Evolutionary conservation across 2,329 filamentous ascomycete species (phyloP).

Genomic region (Sclerotinia trifoliorum): DNA sequence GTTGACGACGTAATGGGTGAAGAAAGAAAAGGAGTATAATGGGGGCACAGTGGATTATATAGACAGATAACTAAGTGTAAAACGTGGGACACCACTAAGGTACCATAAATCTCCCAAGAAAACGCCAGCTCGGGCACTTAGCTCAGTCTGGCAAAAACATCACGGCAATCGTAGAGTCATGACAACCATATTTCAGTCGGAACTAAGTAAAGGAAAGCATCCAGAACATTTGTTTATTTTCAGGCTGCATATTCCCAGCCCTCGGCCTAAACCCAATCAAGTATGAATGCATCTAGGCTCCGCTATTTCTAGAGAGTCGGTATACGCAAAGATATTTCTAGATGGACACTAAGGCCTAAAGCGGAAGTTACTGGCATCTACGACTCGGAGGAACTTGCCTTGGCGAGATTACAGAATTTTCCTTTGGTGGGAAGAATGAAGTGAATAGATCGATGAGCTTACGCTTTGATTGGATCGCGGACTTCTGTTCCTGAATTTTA

Average conservation of each 20-base stretch:
- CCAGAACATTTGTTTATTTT: conserved; percentile 17
- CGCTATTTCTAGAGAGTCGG: neutral
- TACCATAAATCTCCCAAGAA: neutral
- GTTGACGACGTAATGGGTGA: conserved; percentile 29
- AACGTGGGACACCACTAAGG: neutral
- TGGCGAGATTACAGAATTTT: conserved; percentile 12
- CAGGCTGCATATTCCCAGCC: conserved; percentile 8
- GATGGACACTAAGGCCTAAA: neutral
- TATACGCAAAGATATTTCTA: neutral
- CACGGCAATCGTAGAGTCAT: conserved; percentile 17
- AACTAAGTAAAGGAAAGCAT: conserved; percentile 6
- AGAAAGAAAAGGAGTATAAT: conserved; percentile 5
- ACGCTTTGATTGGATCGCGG: conserved; percentile 21
- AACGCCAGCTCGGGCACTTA: conserved; percentile 13
- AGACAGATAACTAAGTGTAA: conserved; percentile 1
- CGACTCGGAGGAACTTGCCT: neutral
- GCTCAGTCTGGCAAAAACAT: conserved; percentile 3
- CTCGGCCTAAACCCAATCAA: neutral
- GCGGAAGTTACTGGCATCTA: neutral
- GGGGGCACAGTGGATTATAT: conserved; percentile 1
- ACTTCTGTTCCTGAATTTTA: conserved; percentile 15
- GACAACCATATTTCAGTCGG: conserved; percentile 12
- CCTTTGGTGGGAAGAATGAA: conserved; percentile 5
- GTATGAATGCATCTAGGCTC: neutral
- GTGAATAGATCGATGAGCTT: neutral